Evolutionary conservation across 257 asterid genomes (phyloP).

Genomic region (Mentha longifolia): DNA sequence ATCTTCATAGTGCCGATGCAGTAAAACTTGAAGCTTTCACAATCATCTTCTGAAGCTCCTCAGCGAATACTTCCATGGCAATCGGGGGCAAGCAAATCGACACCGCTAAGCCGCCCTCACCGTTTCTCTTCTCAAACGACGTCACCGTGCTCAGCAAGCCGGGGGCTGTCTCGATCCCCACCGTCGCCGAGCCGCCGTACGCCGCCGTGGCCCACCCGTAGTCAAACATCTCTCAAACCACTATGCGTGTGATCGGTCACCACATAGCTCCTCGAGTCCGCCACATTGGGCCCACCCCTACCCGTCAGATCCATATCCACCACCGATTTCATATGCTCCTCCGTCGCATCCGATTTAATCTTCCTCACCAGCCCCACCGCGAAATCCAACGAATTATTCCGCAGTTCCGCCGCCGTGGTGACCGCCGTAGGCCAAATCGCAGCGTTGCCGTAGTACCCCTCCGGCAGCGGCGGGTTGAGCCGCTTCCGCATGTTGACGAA

Average conservation of each 20-base stretch:
- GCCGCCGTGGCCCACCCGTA: too few relatives aligned
- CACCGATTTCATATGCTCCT: constrained; percentile 56
- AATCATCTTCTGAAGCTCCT: too few relatives aligned
- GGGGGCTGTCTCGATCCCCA: too few relatives aligned
- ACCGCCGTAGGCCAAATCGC: constrained; percentile 42
- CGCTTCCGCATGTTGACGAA: constrained; percentile 38
- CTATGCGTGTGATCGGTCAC: constrained; percentile 29
- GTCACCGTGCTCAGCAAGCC: too few relatives aligned
- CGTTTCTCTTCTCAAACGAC: too few relatives aligned
- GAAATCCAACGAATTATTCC: constrained; percentile 34
- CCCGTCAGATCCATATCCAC: constrained; percentile 5
- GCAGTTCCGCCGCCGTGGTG: constrained; percentile 35
- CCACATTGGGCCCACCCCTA: constrained; percentile 27
- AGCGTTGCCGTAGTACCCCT: constrained; percentile 59
- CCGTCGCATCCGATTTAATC: constrained; percentile 42
- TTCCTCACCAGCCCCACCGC: constrained; percentile 52
- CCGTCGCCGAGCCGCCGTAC: too few relatives aligned
- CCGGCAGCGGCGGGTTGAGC: constrained; percentile 51
- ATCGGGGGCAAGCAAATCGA: too few relatives aligned
- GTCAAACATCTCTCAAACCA: too few relatives aligned
- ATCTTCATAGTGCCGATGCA: too few relatives aligned
- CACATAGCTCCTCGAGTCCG: constrained; percentile 32
- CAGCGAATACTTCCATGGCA: too few relatives aligned
- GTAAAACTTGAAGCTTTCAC: too few relatives aligned
- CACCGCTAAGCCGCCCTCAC: too few relatives aligned